phyloP scores from a whole-genome alignment of 192 early-diverging fungal genomes.

The Fimicolochytrium jonesii region DNA sequence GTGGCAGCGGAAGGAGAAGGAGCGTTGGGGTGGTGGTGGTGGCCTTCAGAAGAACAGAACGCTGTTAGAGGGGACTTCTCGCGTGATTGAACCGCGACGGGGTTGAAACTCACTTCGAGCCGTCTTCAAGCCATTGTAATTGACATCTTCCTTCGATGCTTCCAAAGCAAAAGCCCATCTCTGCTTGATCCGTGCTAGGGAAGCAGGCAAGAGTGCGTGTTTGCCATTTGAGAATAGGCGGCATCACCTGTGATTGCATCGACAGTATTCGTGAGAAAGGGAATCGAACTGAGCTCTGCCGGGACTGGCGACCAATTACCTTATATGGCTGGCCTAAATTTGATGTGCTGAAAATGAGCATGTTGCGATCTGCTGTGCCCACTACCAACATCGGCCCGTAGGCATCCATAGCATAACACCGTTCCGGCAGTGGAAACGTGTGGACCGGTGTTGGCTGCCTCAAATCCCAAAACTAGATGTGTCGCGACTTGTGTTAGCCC shows the following conservation, averaged over 20 bases:
- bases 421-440: conserved; percentile 74
- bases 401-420: conserved; percentile 88
- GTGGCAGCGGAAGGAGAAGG: conserved; percentile 94
- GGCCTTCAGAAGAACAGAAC: conserved; percentile 46
- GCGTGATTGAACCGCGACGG: too few species aligned
- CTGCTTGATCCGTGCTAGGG: conserved; percentile 42
- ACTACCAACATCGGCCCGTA: conserved; percentile 76
- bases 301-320: conserved; percentile 35
- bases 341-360: conserved; percentile 74
- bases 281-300: too few species aligned
- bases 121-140: conserved; percentile 89
- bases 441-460: conserved; percentile 71
- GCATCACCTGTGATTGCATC: conserved; percentile 20
- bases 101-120: too few species aligned
- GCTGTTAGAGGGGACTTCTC: not conserved
- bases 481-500: too few species aligned
- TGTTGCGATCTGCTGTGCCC: conserved; percentile 85
- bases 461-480: conserved; percentile 89
- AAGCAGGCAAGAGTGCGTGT: conserved; percentile 82
- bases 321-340: conserved; percentile 76
- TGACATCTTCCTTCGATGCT: conserved; percentile 92
- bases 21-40: too few species aligned
- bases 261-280: not conserved
- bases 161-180: conserved; percentile 80
- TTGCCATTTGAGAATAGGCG: conserved; percentile 78